These are phyloP conservation scores for Ophiostoma fasciatum DNA, from an alignment of 2,329 filamentous ascomycete species.

Conservation along the genomic window DNA sequence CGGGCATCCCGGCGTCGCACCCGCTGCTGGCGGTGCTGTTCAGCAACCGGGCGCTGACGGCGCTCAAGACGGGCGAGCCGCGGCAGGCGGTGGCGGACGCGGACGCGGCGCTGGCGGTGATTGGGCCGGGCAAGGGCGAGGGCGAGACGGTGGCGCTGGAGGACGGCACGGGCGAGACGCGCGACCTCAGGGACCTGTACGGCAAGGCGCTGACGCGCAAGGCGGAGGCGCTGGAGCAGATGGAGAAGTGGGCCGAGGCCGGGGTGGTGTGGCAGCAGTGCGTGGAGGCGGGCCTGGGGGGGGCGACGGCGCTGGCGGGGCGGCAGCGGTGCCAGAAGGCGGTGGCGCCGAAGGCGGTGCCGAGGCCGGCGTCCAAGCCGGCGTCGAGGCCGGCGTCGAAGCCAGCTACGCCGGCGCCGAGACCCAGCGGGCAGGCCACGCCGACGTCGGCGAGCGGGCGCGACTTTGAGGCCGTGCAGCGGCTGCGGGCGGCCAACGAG, in stretches of 20 bases:
- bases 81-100: slow-evolving; percentile 78
- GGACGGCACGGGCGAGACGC: slow-evolving; percentile 43
- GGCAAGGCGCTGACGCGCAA: slow-evolving; percentile 90
- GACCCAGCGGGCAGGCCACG: too few relatives aligned
- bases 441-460: slow-evolving; percentile 16
- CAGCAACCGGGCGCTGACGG: slow-evolving; percentile 80
- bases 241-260: slow-evolving; percentile 88
- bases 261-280: slow-evolving; percentile 65
- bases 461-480: slow-evolving; percentile 63
- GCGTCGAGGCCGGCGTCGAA: slow-evolving; percentile 21
- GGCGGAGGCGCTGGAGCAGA: slow-evolving; percentile 86
- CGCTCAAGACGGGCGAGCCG: slow-evolving; percentile 80
- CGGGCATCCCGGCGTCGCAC: slow-evolving; percentile 59
- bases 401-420: slow-evolving; percentile 30
- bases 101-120: slow-evolving; percentile 63
- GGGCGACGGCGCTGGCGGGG: slow-evolving; percentile 67
- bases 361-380: slow-evolving; percentile 18
- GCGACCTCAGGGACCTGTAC: slow-evolving; percentile 86
- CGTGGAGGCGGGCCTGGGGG: slow-evolving; percentile 76
- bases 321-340: slow-evolving; percentile 83
- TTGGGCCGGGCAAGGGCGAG: slow-evolving; percentile 65
- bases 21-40: slow-evolving; percentile 79
- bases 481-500: slow-evolving; percentile 69
- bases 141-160: slow-evolving; percentile 63
- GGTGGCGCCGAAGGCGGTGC: slow-evolving; percentile 50